Evolutionary conservation across 2,329 filamentous ascomycete species (phyloP), one percentile per base, ranked within the genome.

Genomic region (Claviceps sp.): DNA sequence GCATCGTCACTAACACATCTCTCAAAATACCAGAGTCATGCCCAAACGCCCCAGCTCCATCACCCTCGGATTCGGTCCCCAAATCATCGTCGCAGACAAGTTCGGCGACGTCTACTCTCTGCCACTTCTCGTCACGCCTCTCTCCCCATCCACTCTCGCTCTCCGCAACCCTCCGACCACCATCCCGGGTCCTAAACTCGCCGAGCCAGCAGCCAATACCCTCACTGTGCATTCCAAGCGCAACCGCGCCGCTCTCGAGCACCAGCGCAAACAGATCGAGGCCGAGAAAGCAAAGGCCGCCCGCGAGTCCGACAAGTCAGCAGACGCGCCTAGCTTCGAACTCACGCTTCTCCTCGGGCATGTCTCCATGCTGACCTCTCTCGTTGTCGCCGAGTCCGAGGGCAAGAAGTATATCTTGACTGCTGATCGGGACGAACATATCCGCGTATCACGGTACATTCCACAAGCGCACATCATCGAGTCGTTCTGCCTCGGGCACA

Each of bases 81-180:
- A 82, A 8, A 87, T 98, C 56, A 69, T 97, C 53, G 82, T 81
- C 55, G 91, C 82, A 50, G 93, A 98, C 72, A 98, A 98, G 67
- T 97, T 97, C 62, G 93, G 93, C 58, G 93, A 98, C 65, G 91
- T 96, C 55, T 97, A 95, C 69, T 79, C 86, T 11, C 70, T 98
- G 7, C 91, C 93, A 14, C 73, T 97, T 49, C 50, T 63, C 54
- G 53, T 56, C 47, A 61, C 58, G 38, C 61, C 57, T 37, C 53
- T 52, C 20, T 56, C 59, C 24, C 50, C 49, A 50, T 57, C 47
- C 24, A 43, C 43, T 37, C 51, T 43, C 46, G 50, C 43, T 46
- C 57, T 49, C 54, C 54, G 46, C 47, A 47, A 42, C 54, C 47
- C 44, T 54, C 47, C 46, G 4, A 24, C 20, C 46, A 18, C 2